Percentiles rank a stretch among this genome's conserved stretches.
Conservation (phyloP, 345 rosid species). For the Citrus medica region DNA sequence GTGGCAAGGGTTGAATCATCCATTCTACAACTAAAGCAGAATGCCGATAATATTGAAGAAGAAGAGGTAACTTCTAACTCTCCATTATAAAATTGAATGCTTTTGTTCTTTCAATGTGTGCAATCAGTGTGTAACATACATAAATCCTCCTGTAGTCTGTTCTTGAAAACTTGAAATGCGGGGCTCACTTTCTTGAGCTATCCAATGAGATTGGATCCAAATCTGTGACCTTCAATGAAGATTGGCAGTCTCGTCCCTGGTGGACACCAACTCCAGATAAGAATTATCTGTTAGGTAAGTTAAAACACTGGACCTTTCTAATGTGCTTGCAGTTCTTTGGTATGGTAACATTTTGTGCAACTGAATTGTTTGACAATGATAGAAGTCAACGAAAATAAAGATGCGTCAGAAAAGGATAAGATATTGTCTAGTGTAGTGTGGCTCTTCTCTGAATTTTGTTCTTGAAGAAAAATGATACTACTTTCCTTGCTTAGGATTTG, state of each 20-base stretch:
- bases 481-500: background rate
- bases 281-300: slow-evolving; percentile 81
- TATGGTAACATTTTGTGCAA: background rate
- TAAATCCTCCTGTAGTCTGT: slow-evolving; percentile 42
- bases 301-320: background rate
- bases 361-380: background rate
- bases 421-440: background rate
- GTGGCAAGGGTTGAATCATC: slow-evolving; percentile 69
- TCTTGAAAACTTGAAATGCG: slow-evolving; percentile 69
- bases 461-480: background rate
- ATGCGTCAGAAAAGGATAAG: background rate
- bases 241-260: slow-evolving; percentile 89
- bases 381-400: background rate
- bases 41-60: slow-evolving; percentile 63
- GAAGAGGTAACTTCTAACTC: slow-evolving; percentile 53
- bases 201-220: slow-evolving; percentile 73
- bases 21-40: slow-evolving; percentile 76
- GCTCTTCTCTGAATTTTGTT: background rate
- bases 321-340: background rate
- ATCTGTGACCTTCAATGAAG: slow-evolving; percentile 76
- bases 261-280: slow-evolving; percentile 87
- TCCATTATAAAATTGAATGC: background rate
- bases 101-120: background rate
- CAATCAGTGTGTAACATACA: slow-evolving; percentile 5
- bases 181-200: slow-evolving; percentile 69